Conservation (phyloP, 2,329 filamentous ascomycete species). For the Penicillium sp. region DNA sequence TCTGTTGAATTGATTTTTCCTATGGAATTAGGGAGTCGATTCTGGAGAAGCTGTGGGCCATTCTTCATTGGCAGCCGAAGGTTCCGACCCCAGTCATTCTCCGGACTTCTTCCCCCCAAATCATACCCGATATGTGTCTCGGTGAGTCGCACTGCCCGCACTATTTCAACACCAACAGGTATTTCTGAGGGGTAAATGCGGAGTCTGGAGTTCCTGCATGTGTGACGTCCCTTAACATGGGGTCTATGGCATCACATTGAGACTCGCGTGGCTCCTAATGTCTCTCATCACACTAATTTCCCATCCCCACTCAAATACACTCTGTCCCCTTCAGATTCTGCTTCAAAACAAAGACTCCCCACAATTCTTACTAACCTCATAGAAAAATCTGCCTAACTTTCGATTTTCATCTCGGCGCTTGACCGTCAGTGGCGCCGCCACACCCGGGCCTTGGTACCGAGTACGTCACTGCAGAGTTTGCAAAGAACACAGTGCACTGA, state of each 20-base stretch:
- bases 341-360: background rate
- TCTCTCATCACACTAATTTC: background rate
- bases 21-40: background rate
- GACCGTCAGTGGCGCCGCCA: constrained; percentile 1
- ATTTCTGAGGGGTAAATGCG: constrained; percentile 18
- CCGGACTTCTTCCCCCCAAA: constrained; percentile 8
- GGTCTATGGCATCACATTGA: background rate
- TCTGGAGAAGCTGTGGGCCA: constrained; percentile 13
- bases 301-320: background rate
- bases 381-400: background rate
- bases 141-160: constrained; percentile 17
- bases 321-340: background rate
- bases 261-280: background rate
- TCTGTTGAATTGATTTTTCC: background rate
- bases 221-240: background rate
- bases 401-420: background rate
- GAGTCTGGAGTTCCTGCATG: constrained; percentile 13
- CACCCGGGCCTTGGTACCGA: constrained; percentile 1
- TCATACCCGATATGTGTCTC: constrained; percentile 19
- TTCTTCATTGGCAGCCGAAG: constrained; percentile 7
- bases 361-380: background rate
- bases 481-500: background rate
- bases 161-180: constrained; percentile 2
- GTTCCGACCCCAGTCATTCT: constrained; percentile 20
- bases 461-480: constrained; percentile 17